Evolutionary conservation across 371 early-diverging fungal species (phyloP), one percentile per base, ranked within the genome.

Genomic region (Mycotypha africana): DNA sequence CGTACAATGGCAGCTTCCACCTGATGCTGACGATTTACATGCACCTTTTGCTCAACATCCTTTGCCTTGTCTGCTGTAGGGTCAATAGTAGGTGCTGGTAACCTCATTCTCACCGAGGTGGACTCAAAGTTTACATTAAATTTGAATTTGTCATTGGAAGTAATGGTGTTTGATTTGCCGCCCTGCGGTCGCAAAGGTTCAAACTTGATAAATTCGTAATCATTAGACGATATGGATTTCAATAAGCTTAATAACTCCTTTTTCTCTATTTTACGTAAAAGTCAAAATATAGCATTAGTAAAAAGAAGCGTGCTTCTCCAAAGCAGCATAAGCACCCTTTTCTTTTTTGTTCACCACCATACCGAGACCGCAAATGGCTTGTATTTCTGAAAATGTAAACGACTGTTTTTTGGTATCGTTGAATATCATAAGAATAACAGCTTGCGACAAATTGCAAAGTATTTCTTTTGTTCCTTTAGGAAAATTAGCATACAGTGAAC

Each of bases 1-100:
- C 97, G 78, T 5, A 95, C 97, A 60, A 97, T 84, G 0, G 94
- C 93, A 3, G 98, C 98, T 54, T 98, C 97, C 9, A 94, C 74
- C 62, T 85, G 84, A 56, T 84, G 84, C 51, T 88, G 84, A 32
- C 92, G 76, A 60, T 92, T 91, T 38, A 84, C 74, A 53, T 85
- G 75, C 32, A 92, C 89, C 41, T 82, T 76, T 35, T 82, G 79
- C 32, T 78, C 80, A 3, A 91, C 90, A 23, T 71, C 74, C 23
- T 78, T 74, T 31, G 82, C 62, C 53, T 91, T 90, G 53, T 90
- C 88, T 36, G 65, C 67, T 19, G 85, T 79, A 53, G 90, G 89
- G 60, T 88, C 86, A 53, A 82, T 53, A 53, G 85, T 82, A 24
- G 89, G 74, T 31, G 85, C 66, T 52, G 88, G 92, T 57, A 98